These are phyloP conservation scores for Entomortierella beljakovae DNA, from an alignment of 192 early-diverging fungal genomes.

Conservation along the genomic window DNA sequence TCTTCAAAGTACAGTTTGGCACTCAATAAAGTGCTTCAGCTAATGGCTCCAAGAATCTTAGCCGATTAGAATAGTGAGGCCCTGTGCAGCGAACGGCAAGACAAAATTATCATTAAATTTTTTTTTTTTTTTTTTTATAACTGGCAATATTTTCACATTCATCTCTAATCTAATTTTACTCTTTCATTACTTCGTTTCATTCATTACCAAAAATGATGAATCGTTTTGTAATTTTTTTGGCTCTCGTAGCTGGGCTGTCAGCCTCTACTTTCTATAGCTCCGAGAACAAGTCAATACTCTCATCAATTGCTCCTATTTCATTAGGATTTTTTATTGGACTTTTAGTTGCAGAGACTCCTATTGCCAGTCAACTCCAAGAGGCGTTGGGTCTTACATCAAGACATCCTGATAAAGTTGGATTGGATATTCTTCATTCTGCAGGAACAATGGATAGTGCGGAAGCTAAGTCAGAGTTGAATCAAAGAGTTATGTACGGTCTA, in stretches of 20 bases:
- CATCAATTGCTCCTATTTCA: neutral
- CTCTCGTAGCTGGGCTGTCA: neutral
- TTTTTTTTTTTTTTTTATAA: no score
- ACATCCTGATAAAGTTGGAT: constrained; percentile 42
- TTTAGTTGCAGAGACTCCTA: constrained; percentile 34
- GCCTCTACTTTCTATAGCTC: constrained; percentile 1
- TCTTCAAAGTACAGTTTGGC: no score
- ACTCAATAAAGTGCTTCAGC: no score
- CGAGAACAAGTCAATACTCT: neutral
- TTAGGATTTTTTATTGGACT: constrained; percentile 35
- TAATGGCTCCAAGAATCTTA: no score
- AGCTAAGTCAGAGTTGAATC: constrained; percentile 30
- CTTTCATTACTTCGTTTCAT: no score
- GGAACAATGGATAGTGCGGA: neutral
- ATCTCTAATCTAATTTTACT: no score
- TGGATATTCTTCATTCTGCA: constrained; percentile 33
- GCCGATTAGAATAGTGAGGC: no score
- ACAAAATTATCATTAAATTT: no score
- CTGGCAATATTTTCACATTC: no score
- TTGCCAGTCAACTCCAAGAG: constrained; percentile 32
- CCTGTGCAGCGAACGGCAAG: no score
- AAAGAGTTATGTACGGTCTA: constrained; percentile 57
- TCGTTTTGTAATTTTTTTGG: constrained; percentile 1
- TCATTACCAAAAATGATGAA: neutral
- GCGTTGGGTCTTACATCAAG: constrained; percentile 28